Evolutionary conservation across 2,329 filamentous ascomycete species (phyloP).

Genomic region (Ascochyta clinopodiicola): DNA sequence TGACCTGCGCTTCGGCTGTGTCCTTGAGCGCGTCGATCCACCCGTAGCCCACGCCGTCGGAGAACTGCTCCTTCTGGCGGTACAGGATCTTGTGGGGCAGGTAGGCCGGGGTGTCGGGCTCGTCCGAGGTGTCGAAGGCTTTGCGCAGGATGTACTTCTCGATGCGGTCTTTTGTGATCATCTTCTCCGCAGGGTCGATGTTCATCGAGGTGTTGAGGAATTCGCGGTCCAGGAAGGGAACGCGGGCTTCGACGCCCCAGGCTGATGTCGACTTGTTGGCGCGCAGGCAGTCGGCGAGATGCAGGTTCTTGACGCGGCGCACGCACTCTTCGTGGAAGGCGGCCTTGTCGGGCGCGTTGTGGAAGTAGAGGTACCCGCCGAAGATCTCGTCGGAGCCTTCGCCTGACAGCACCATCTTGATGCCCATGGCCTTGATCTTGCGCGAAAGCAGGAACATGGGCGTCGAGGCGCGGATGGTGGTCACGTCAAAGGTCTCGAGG

Average conservation of each 20-base stretch:
- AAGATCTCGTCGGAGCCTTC: conserved; percentile 99
- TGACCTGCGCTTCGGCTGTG: conserved; percentile 85
- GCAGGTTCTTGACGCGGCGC: conserved; percentile 92
- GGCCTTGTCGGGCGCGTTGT: conserved; percentile 86
- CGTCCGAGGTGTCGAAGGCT: conserved; percentile 91
- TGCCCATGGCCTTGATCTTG: conserved; percentile 99
- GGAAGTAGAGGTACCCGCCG: conserved; percentile 98
- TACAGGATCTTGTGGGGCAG: conserved; percentile 96
- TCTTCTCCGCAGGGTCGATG: conserved; percentile 92
- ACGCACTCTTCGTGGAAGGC: conserved; percentile 97
- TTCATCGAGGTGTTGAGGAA: conserved; percentile 94
- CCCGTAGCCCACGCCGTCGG: conserved; percentile 96
- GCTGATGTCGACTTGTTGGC: conserved; percentile 99
- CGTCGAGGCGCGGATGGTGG: conserved; percentile 96
- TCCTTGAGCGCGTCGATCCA: conserved; percentile 99
- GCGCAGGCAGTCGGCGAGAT: conserved; percentile 92
- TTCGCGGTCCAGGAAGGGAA: conserved; percentile 96
- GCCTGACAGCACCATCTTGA: conserved; percentile 98
- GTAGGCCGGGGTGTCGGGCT: conserved; percentile 81
- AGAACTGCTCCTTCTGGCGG: conserved; percentile 99
- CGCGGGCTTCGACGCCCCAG: conserved; percentile 96
- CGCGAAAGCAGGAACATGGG: conserved; percentile 97
- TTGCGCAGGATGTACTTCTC: conserved; percentile 99
- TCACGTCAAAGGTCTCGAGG: conserved; percentile 97
- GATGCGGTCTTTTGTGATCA: conserved; percentile 79